Conservation (phyloP, 768 basidiomycete genomes). For the Holtermannia corniformis region DNA sequence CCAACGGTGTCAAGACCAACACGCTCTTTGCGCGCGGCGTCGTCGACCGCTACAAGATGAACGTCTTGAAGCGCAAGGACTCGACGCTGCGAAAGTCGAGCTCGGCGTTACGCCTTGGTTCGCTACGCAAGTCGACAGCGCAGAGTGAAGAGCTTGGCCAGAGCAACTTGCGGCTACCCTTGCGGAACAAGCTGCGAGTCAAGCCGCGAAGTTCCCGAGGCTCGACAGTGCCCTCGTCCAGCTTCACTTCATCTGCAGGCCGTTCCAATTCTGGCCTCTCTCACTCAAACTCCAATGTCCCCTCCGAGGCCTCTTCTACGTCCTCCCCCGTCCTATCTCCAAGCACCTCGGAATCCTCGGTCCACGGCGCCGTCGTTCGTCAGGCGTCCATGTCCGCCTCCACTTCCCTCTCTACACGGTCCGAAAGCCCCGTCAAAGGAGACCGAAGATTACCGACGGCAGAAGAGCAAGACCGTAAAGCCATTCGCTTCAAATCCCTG, state of each 20-base stretch:
- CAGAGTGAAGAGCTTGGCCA: not conserved
- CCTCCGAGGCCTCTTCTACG: not conserved
- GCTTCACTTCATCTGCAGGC: not conserved
- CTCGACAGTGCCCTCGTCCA: not conserved
- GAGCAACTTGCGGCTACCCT: not conserved
- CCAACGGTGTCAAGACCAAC: not conserved
- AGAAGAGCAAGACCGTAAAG: not conserved
- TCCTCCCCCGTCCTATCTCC: not conserved
- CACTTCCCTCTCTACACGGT: not conserved
- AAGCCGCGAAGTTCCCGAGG: not conserved
- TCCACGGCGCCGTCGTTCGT: not conserved
- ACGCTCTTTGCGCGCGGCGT: constrained; percentile 12
- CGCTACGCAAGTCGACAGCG: not conserved
- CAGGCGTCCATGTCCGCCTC: not conserved
- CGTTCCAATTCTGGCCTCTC: not conserved
- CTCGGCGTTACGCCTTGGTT: not conserved
- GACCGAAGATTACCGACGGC: no score
- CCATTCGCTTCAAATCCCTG: not conserved
- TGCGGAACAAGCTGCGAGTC: not conserved
- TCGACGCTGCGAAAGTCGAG: not conserved
- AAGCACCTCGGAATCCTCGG: not conserved
- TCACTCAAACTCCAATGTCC: not conserved
- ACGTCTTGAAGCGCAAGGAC: constrained; percentile 7
- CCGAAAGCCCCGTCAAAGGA: not conserved
- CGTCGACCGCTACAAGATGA: constrained; percentile 11